Evolutionary conservation across 768 basidiomycete species (phyloP).

Genomic region (Suillus hirtellus): DNA sequence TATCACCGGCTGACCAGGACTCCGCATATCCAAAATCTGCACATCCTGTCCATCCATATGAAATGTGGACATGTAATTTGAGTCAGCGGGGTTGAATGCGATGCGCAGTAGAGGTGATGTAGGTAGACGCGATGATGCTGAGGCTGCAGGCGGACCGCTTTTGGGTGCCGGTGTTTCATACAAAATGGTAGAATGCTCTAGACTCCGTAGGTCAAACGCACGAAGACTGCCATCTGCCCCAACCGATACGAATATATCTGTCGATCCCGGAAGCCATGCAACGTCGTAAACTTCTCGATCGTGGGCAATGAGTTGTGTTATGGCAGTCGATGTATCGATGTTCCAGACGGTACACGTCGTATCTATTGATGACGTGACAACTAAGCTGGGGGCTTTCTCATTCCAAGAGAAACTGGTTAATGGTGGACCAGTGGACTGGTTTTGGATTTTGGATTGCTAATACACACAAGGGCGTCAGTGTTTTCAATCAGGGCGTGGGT

Average conservation of each 20-base stretch:
- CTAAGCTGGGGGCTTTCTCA: conserved; percentile 82
- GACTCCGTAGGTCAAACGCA: conserved; percentile 92
- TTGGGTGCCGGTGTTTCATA: conserved; percentile 91
- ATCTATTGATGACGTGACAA: conserved; percentile 97
- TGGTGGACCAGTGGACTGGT: conserved; percentile 80
- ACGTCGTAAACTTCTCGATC: conserved; percentile 97
- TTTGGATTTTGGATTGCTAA: conserved; percentile 90
- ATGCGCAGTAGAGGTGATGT: conserved; percentile 84
- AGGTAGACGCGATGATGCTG: conserved; percentile 64
- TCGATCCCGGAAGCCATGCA: conserved; percentile 95
- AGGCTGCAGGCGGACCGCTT: conserved; percentile 57
- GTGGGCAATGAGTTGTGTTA: conserved; percentile 97
- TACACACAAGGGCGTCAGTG: conserved; percentile 10
- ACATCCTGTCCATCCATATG: conserved; percentile 90
- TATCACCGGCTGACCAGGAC: conserved; percentile 92
- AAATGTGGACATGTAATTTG: conserved; percentile 96
- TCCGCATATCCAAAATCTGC: conserved; percentile 95
- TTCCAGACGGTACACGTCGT: conserved; percentile 99
- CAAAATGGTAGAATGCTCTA: conserved; percentile 97
- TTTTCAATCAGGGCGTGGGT: conserved; percentile 10
- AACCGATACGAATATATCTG: conserved; percentile 97
- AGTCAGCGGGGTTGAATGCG: conserved; percentile 87
- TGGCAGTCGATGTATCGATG: conserved; percentile 87
- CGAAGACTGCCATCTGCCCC: conserved; percentile 96
- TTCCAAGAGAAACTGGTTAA: conserved; percentile 99